Evolutionary conservation across 1,284 basidiomycete genomes (phyloP).

Genomic region (Ceratobasidium sp.): DNA sequence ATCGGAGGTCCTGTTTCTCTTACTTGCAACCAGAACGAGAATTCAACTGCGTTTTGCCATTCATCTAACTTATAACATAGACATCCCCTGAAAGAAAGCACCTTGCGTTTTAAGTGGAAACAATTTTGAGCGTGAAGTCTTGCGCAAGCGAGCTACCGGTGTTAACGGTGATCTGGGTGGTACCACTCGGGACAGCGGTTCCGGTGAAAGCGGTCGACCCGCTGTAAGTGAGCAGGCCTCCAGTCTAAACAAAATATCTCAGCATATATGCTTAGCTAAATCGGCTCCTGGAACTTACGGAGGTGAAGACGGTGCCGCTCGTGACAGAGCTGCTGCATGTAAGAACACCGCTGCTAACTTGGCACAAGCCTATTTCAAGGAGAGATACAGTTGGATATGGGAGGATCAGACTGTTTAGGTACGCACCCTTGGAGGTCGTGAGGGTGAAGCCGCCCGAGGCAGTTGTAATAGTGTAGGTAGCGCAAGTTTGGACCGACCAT

Average conservation of each 20-base stretch:
- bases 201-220: constrained; percentile 69
- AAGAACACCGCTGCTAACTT: constrained; percentile 48
- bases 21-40: too few species aligned
- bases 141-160: constrained; percentile 63
- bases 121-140: constrained; percentile 60
- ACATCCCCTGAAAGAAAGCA: too few species aligned
- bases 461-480: constrained; percentile 34
- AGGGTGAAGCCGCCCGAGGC: constrained; percentile 50
- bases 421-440: constrained; percentile 50
- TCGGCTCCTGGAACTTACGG: constrained; percentile 36
- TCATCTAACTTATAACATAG: too few species aligned
- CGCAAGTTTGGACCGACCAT: constrained; percentile 50
- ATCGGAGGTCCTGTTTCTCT: too few species aligned
- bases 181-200: constrained; percentile 68
- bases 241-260: constrained; percentile 55
- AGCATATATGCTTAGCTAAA: constrained; percentile 1
- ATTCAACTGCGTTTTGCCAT: too few species aligned
- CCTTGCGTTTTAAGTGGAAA: neutral
- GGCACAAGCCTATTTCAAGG: constrained; percentile 46
- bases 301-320: constrained; percentile 48
- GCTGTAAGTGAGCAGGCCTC: constrained; percentile 65
- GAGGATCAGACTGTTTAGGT: neutral
- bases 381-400: too few species aligned
- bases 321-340: constrained; percentile 49
- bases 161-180: constrained; percentile 66